phyloP scores from a whole-genome alignment of 2,329 filamentous ascomycete genomes.

The Elsinoe necatrix region DNA sequence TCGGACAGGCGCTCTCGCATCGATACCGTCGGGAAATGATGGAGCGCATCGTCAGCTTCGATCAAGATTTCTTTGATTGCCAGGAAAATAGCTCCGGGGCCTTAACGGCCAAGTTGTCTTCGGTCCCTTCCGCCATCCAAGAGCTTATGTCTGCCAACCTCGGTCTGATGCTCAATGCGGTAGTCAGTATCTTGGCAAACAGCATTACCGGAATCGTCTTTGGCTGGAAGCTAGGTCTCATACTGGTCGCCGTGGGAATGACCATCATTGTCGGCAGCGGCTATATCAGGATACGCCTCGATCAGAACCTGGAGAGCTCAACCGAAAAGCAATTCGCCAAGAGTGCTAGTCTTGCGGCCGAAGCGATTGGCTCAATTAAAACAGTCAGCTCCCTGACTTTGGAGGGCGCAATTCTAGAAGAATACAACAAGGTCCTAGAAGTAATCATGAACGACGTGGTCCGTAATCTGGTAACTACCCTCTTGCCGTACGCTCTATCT shows the following conservation, averaged over 20 bases:
- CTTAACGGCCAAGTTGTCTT: constrained; percentile 40
- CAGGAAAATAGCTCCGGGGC: constrained; percentile 43
- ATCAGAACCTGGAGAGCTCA: constrained; percentile 27
- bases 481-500: constrained; percentile 27
- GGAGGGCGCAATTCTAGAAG: constrained; percentile 24
- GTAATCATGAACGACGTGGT: constrained; percentile 23
- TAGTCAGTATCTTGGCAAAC: constrained; percentile 28
- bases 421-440: constrained; percentile 25
- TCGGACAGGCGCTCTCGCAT: constrained; percentile 37
- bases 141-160: constrained; percentile 43
- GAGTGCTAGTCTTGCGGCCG: constrained; percentile 30
- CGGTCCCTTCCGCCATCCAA: constrained; percentile 43
- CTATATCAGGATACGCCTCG: constrained; percentile 29
- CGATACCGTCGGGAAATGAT: constrained; percentile 31
- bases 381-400: constrained; percentile 30
- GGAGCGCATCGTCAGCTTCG: constrained; percentile 25
- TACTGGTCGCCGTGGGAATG: constrained; percentile 28
- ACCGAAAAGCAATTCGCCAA: constrained; percentile 26
- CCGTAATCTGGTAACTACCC: constrained; percentile 18
- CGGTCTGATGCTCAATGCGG: constrained; percentile 28
- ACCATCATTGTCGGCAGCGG: constrained; percentile 29
- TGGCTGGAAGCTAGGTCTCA: constrained; percentile 33
- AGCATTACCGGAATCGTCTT: constrained; percentile 27
- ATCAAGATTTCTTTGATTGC: constrained; percentile 33
- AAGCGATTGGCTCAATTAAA: constrained; percentile 29